Evolutionary conservation across 208 protist genomes (phyloP), one percentile per base, ranked within the genome.

Genomic region (Trypanosoma cruzi): DNA sequence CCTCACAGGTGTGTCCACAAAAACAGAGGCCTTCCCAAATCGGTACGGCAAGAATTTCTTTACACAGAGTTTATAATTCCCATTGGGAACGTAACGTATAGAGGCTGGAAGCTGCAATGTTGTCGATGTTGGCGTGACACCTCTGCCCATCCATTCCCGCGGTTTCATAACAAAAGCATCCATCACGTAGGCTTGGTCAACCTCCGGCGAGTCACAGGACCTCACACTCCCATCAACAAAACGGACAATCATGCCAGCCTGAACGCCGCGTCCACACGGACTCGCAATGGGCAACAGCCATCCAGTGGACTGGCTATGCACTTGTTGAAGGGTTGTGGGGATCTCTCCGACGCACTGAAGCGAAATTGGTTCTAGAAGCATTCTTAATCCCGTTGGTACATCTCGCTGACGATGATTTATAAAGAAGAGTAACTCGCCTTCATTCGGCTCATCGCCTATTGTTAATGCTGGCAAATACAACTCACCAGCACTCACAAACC

Each of bases 391-490:
- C 6, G 79, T 77, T 20, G 58, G 42, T 64, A 68, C 60, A 44
- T 65, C 14, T 52, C 52, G 57, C 32, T 69, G 46, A 28, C 20
- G 64, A 22, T 67, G 14, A 44, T 64, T 57, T 0, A 60, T 48
- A 4, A 36, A 22, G 52, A 75, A 75, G 52, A 37, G 48, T 7
- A 75, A 55, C 26, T 24, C 36, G 50, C 20, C 24, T 0, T 14
- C 36, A 58, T 36, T 16, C 5, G 58, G 28, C 4, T 54, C 44
- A 32, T 59, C 48, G 8, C 46, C 61, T 1, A 62, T 49, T 28
- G 52, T 63, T 46, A 75, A 36, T 36, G 81, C 75, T 4, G 81
- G 81, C 37, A 93, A 37, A 73, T 88, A 88, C 8, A 93, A 57
- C 22, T 83, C 59, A 18, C 84, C 84, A 40, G 79, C 74, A 44